Evolutionary conservation across 1,284 basidiomycete genomes (phyloP), one percentile per base, ranked within the genome.

Genomic region (Papiliotrema nemorosa): DNA sequence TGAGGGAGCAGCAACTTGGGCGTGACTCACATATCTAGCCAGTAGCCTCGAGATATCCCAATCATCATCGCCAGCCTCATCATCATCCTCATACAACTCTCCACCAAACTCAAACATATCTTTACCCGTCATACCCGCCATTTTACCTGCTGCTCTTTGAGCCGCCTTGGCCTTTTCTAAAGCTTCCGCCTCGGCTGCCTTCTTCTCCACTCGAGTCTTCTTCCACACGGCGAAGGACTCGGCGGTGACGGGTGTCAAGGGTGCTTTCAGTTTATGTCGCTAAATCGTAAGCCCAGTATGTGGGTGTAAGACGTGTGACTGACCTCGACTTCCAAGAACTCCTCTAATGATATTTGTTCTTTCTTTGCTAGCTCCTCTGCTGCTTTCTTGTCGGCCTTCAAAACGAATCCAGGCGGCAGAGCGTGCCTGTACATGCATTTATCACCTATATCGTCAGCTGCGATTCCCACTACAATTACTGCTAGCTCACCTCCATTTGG

Each of bases 71-170:
- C 60, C 73, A 12, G 79, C 86, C 5, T 86, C 88, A 14, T 90
- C 88, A 52, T 85, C 83, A 63, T 93, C 90, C 60, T 82, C 84
- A 77, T 94, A 91, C 84, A 94, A 88, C 66, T 97, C 90, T 16
- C 91, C 89, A 73, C 97, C 93, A 81, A 90, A 93, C 74, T 89
- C 85, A 81, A 94, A 94, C 88, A 99, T 79, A 77, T 98, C 96
- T 75, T 91, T 82, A 49, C 94, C 94, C 54, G 88, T 90, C 88
- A 99, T 90, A 47, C 94, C 96, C 33, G 79, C 82, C 73, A 80
- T 85, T 83, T 97, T 97, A 61, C 94, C 94, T 4, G 91, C 91
- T 3, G 87, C 84, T 58, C 82, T 82, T 62, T 91, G 87, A 3
- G 82, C 72, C 47, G 87, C 86, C 78, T 98, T 98, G 42, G 91